Base-by-base conservation (phyloP, 1,139 yeast genomes). In the Kodamaea arcana region DNA sequence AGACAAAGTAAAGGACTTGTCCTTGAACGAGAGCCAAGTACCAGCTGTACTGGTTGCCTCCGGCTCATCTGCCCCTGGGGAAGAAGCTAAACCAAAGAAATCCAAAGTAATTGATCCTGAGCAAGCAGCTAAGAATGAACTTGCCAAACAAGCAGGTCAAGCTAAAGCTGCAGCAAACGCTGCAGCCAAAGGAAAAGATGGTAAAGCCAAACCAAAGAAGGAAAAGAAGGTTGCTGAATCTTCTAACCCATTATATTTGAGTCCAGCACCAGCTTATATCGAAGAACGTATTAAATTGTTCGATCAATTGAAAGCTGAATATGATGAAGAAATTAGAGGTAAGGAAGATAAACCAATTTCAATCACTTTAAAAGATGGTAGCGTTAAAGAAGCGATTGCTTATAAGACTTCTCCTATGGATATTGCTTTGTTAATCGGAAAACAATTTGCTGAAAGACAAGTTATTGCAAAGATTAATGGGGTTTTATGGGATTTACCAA, bases 381-480 rank as follows among this genome's bases (percentile, higher is more conserved):
- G 83, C 32, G 65, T 76, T 38, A 81, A 83, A 58, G 82, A 75
- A 46, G 98, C 88, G 45, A 75, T 75, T 28, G 70, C 96, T 4
- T 94, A 81, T 80, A 96, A 88, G 59, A 90, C 98, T 34, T 69
- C 87, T 24, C 98, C 99, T 33, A 63, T 85, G 65, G 84, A 80
- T 39, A 84, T 92, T 47, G 97, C 97, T 38, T 72, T 71, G 50
- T 80, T 65, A 37, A 90, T 92, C 50, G 90, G 95, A 48, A 85
- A 86, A 62, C 83, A 96, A 4, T 81, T 69, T 46, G 62, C 65
- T 37, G 97, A 92, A 48, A 82, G 88, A 66, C 84, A 86, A 52
- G 88, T 94, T 43, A 88, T 94, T 50, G 76, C 97, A 40, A 88
- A 87, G 65, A 94, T 92, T 39, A 75, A 94, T 54, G 96, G 95